Conservation (phyloP, 805 yeast genomes). For the Sugiyamaella boreocaroliniensis region DNA sequence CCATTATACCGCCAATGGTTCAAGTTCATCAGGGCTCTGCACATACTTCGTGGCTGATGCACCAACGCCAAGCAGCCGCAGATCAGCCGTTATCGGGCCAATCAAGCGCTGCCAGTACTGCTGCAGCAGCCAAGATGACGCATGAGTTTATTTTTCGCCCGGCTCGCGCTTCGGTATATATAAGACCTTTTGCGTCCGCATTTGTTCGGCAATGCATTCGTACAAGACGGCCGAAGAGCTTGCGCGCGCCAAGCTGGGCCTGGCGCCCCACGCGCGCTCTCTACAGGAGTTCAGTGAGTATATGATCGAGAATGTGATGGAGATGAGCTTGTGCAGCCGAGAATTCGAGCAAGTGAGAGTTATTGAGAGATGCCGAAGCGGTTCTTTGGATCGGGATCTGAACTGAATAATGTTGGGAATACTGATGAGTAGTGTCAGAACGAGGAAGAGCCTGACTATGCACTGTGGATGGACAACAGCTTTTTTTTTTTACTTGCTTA, state of each 20-base stretch:
- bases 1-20: too few species aligned
- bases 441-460: too few species aligned
- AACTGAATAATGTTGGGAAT: too few species aligned
- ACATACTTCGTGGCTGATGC: too few species aligned
- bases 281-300: background rate
- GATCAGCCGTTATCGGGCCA: background rate
- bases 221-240: slow-evolving; percentile 11
- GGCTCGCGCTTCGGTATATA: too few species aligned
- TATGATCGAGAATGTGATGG: background rate
- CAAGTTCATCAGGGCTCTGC: too few species aligned
- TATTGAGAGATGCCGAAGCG: too few species aligned
- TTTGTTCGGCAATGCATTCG: slow-evolving; percentile 10
- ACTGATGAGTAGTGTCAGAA: too few species aligned
- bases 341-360: too few species aligned
- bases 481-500: too few species aligned
- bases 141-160: background rate
- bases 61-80: background rate
- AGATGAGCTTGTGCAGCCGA: background rate
- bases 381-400: too few species aligned
- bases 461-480: too few species aligned
- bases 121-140: background rate
- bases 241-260: background rate
- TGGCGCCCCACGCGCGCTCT: background rate
- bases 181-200: background rate
- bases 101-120: background rate